These are phyloP conservation scores for Caryopteris hybrid DNA, from an alignment of 305 asterid species.

Conservation along the genomic window DNA sequence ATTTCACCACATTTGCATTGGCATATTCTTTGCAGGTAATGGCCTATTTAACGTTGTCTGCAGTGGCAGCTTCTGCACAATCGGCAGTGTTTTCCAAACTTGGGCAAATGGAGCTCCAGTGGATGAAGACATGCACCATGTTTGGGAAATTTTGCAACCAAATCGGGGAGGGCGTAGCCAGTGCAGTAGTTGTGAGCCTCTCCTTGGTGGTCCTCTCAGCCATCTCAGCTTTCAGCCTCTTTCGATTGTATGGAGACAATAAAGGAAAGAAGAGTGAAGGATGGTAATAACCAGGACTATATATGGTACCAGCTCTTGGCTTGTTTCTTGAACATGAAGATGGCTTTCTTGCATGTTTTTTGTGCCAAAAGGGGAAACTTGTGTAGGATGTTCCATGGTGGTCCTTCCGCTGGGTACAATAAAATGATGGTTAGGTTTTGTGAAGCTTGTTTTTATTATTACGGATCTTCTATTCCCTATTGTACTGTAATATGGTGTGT, in stretches of 20 bases:
- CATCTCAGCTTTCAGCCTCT: constrained; percentile 80
- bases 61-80: constrained; percentile 73
- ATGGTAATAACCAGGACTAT: constrained; percentile 26
- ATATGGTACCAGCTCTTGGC: background rate
- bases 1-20: background rate
- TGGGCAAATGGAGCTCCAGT: constrained; percentile 72
- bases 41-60: constrained; percentile 71
- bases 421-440: constrained; percentile 10
- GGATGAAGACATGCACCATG: constrained; percentile 81
- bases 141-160: constrained; percentile 79
- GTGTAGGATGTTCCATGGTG: constrained; percentile 1
- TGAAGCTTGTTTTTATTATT: background rate
- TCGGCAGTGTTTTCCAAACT: constrained; percentile 53
- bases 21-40: constrained; percentile 70
- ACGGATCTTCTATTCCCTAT: too few relatives aligned
- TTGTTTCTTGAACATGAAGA: constrained; percentile 6
- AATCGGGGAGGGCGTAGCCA: constrained; percentile 72
- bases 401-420: constrained; percentile 13
- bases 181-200: constrained; percentile 50
- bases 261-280: constrained; percentile 44
- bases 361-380: background rate
- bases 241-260: constrained; percentile 71
- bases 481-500: too few relatives aligned
- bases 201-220: constrained; percentile 59
- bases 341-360: constrained; percentile 9